These are phyloP conservation scores for Pneumocystis jirovecii DNA, from an alignment of 1,139 yeast species.

Conservation along the genomic window DNA sequence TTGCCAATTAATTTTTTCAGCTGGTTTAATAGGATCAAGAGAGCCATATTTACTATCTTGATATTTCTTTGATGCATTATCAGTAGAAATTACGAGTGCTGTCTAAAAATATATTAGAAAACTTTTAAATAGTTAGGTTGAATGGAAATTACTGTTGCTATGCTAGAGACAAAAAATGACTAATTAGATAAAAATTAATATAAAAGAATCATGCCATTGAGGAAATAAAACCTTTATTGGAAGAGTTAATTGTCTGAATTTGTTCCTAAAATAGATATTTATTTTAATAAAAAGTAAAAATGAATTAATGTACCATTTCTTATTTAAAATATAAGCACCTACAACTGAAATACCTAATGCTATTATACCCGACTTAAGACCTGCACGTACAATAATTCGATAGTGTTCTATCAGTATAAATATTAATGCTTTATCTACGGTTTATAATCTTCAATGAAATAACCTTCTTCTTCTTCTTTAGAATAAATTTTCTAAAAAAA, in stretches of 20 bases:
- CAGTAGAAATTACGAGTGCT: not conserved
- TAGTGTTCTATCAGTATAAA: not conserved
- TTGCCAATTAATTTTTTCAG: not conserved
- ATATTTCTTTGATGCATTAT: not conserved
- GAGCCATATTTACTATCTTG: not conserved
- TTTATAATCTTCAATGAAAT: not conserved
- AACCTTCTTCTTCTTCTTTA: conserved; percentile 1
- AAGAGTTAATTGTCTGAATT: not conserved
- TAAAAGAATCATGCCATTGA: not conserved
- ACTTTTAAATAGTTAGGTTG: not conserved
- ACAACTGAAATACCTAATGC: not conserved
- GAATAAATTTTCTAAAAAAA: not conserved
- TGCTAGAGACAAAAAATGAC: not conserved
- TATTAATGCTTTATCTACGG: not conserved
- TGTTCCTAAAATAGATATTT: not conserved
- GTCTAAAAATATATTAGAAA: not conserved
- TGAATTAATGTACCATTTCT: not conserved
- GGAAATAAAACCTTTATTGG: not conserved
- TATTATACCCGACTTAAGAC: not conserved
- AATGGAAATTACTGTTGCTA: not conserved
- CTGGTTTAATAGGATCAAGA: not conserved
- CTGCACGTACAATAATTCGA: not conserved
- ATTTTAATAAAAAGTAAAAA: not conserved
- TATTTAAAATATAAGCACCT: not conserved
- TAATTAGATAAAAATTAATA: not conserved